These are phyloP conservation scores for Linum tenue DNA, from an alignment of 345 rosid genomes.

Conservation along the genomic window DNA sequence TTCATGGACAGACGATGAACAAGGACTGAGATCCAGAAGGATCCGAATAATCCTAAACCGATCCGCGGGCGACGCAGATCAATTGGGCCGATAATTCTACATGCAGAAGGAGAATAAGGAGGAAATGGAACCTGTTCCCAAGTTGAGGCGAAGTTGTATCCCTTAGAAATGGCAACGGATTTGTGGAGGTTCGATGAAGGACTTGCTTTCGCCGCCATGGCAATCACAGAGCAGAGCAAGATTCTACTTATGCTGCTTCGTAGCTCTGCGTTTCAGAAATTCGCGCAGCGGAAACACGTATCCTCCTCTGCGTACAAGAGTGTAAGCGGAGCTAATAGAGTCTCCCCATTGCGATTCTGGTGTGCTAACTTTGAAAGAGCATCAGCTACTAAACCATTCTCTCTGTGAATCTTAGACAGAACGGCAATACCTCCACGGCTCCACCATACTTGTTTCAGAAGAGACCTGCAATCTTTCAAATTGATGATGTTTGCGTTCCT, in stretches of 20 bases:
- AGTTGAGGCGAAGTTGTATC: slow-evolving; percentile 87
- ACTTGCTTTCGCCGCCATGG: slow-evolving; percentile 48
- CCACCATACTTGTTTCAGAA: too few relatives aligned
- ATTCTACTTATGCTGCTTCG: not conserved
- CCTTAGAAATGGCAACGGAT: slow-evolving; percentile 77
- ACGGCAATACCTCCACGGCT: too few relatives aligned
- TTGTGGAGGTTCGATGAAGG: slow-evolving; percentile 39
- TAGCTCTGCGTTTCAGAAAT: not conserved
- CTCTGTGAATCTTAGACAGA: too few relatives aligned
- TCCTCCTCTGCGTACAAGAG: too few relatives aligned
- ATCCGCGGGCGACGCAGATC: not conserved
- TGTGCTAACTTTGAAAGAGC: too few relatives aligned
- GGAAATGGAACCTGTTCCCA: slow-evolving; percentile 77
- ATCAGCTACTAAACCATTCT: too few relatives aligned
- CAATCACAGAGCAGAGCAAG: not conserved
- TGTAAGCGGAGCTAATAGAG: too few relatives aligned
- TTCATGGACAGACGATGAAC: not conserved
- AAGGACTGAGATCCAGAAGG: not conserved
- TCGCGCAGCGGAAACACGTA: too few relatives aligned
- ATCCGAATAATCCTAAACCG: not conserved
- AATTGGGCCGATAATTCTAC: not conserved
- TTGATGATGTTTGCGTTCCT: too few relatives aligned
- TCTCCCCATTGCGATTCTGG: too few relatives aligned
- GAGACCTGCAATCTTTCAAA: too few relatives aligned
- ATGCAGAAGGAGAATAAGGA: not conserved